phyloP scores from a whole-genome alignment of 2,329 filamentous ascomycete genomes.

The Plenodomus biglobosus region DNA sequence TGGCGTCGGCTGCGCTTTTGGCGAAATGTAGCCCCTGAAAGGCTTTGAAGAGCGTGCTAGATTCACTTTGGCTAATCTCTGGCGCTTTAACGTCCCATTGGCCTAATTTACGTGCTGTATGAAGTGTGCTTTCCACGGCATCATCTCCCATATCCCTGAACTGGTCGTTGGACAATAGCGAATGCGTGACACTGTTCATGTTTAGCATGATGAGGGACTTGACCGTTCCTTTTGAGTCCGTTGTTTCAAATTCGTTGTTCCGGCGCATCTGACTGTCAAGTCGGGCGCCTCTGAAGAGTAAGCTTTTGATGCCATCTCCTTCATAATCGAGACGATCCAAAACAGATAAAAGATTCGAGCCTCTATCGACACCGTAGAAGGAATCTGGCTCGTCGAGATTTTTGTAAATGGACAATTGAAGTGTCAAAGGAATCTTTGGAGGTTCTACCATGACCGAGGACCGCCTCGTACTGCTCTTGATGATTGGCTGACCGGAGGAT shows the following conservation, averaged over 20 bases:
- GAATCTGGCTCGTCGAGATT: slow-evolving; percentile 95
- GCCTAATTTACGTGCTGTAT: slow-evolving; percentile 78
- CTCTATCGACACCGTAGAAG: slow-evolving; percentile 87
- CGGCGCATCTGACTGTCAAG: slow-evolving; percentile 81
- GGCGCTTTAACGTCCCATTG: slow-evolving; percentile 89
- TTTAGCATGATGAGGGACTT: slow-evolving; percentile 78
- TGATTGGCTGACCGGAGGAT: slow-evolving; percentile 55
- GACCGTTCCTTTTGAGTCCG: slow-evolving; percentile 70
- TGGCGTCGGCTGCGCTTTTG: slow-evolving; percentile 57
- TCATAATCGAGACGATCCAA: slow-evolving; percentile 86
- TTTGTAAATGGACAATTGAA: slow-evolving; percentile 81
- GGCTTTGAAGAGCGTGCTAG: slow-evolving; percentile 73
- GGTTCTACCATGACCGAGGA: slow-evolving; percentile 58
- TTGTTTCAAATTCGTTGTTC: slow-evolving; percentile 56
- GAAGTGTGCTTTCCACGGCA: slow-evolving; percentile 71
- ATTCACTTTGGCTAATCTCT: slow-evolving; percentile 60
- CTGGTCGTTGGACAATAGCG: slow-evolving; percentile 70
- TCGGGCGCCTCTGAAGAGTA: slow-evolving; percentile 87
- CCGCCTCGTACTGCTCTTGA: slow-evolving; percentile 61
- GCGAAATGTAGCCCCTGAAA: slow-evolving; percentile 78
- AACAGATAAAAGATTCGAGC: slow-evolving; percentile 73
- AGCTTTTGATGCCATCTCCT: slow-evolving; percentile 78
- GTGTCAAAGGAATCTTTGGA: slow-evolving; percentile 57
- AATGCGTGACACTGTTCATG: slow-evolving; percentile 81
- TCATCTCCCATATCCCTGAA: slow-evolving; percentile 59